A percentile compares a stretch with the other conserved stretches of the same genome.
Evolutionary conservation across 352 stramenopile species (phyloP).

Genomic region (Saprolegnia diclina): DNA sequence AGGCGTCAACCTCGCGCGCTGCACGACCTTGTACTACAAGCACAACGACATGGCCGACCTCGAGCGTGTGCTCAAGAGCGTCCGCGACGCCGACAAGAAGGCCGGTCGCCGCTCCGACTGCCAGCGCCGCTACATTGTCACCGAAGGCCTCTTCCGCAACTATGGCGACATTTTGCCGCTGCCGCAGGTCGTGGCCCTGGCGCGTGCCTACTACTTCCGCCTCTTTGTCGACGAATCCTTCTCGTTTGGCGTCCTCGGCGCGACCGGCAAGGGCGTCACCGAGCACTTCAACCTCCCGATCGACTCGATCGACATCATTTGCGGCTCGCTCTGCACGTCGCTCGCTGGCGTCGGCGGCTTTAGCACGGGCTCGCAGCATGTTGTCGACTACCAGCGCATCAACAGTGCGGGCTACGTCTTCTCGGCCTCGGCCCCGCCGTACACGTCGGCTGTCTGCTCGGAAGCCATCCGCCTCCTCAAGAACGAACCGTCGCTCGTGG

Average conservation of each 20-base stretch:
- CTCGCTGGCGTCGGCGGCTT: conserved; percentile 94
- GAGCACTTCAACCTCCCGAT: conserved; percentile 77
- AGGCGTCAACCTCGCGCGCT: conserved; percentile 91
- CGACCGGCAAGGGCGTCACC: conserved; percentile 73
- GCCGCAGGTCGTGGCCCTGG: conserved; percentile 90
- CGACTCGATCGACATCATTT: conserved; percentile 91
- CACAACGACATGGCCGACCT: conserved; percentile 98
- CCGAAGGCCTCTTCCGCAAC: conserved; percentile 97
- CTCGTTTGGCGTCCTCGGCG: conserved; percentile 94
- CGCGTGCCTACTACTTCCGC: conserved; percentile 82
- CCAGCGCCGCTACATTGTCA: conserved; percentile 96
- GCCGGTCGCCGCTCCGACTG: conserved; percentile 65
- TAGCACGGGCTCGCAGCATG: conserved; percentile 93
- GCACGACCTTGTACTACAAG: conserved; percentile 93
- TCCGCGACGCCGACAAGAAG: conserved; percentile 85
- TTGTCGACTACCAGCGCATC: conserved; percentile 97
- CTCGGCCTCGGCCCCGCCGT: conserved; percentile 95
- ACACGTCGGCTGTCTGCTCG: conserved; percentile 87
- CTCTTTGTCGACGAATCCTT: conserved; percentile 87
- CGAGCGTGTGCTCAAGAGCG: conserved; percentile 85
- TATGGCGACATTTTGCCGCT: conserved; percentile 93
- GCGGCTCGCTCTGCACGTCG: conserved; percentile 89
- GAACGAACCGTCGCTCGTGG: conserved; percentile 67
- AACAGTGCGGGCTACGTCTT: conserved; percentile 98
- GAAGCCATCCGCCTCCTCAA: conserved; percentile 83